These are phyloP conservation scores for Cupressus sempervirens DNA, from an alignment of 75 land plant species.

Conservation along the genomic window DNA sequence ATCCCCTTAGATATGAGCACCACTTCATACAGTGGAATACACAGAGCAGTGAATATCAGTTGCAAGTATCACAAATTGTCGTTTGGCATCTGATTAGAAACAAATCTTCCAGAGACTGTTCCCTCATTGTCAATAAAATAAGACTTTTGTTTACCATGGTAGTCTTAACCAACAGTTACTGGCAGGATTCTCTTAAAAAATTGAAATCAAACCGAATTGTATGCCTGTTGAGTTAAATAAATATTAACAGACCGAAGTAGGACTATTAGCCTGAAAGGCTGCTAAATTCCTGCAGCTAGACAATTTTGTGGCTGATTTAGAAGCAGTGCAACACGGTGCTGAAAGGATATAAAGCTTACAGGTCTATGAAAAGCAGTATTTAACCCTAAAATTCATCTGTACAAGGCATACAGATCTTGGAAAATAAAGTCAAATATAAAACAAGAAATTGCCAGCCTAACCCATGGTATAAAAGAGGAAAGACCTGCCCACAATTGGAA, in stretches of 20 bases:
- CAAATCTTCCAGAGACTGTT: slow-evolving; percentile 4
- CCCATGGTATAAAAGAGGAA: neutral
- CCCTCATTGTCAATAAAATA: slow-evolving; percentile 1
- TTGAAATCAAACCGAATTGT: neutral
- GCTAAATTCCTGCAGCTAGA: slow-evolving; percentile 7
- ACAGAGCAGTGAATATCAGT: neutral
- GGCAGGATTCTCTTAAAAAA: slow-evolving; percentile 6
- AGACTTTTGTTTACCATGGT: slow-evolving; percentile 4
- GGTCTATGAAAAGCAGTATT: neutral
- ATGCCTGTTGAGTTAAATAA: slow-evolving; percentile 8
- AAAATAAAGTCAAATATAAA: neutral
- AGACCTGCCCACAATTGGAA: neutral
- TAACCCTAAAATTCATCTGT: slow-evolving; percentile 9
- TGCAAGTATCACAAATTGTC: neutral
- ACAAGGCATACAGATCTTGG: slow-evolving; percentile 12
- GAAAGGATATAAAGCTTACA: neutral
- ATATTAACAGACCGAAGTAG: neutral
- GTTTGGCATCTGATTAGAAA: neutral
- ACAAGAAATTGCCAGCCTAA: neutral
- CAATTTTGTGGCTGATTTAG: slow-evolving; percentile 6
- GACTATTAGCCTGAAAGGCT: neutral
- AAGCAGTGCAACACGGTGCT: slow-evolving; percentile 1
- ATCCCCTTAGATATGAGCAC: neutral
- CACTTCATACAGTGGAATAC: neutral
- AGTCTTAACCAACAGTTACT: neutral